These are phyloP conservation scores for Collybia sordida DNA, from an alignment of 768 basidiomycete genomes.

Conservation along the genomic window DNA sequence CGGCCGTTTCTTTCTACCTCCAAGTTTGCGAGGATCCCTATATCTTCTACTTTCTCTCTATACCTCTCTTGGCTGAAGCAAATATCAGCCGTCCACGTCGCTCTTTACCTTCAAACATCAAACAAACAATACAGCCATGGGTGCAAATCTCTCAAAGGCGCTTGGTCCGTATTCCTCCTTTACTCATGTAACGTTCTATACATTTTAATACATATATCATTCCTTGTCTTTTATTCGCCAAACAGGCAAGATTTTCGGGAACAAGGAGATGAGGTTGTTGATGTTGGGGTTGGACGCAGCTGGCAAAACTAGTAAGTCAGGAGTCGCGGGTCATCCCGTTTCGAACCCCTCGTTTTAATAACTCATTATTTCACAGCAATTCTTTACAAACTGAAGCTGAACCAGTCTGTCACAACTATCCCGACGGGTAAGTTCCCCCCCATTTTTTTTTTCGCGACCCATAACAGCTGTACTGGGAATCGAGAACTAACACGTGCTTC, in stretches of 20 bases:
- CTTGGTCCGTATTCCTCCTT: conserved; percentile 43
- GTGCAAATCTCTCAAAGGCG: conserved; percentile 85
- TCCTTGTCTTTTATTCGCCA: conserved; percentile 6
- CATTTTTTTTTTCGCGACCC: background rate
- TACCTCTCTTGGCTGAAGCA: conserved; percentile 18
- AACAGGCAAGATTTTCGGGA: conserved; percentile 90
- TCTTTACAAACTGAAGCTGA: conserved; percentile 97
- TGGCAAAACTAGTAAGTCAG: conserved; percentile 89
- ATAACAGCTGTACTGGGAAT: background rate
- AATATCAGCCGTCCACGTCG: conserved; percentile 42
- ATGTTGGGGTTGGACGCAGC: conserved; percentile 98
- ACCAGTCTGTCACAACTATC: conserved; percentile 98
- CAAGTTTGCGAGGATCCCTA: background rate
- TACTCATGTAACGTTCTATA: conserved; percentile 17
- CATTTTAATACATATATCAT: conserved; percentile 11
- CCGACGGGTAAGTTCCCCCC: conserved; percentile 70
- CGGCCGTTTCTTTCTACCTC: conserved; percentile 1
- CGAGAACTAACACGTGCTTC: background rate
- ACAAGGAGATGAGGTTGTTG: conserved; percentile 97
- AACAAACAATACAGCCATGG: conserved; percentile 52
- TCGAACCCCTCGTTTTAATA: conserved; percentile 5
- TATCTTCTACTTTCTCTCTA: conserved; percentile 18
- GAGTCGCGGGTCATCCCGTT: background rate
- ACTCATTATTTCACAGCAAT: conserved; percentile 63
- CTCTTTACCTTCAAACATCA: conserved; percentile 54